Conservation (phyloP, 148 eudicot species). For the Hydrangea macrophylla region DNA sequence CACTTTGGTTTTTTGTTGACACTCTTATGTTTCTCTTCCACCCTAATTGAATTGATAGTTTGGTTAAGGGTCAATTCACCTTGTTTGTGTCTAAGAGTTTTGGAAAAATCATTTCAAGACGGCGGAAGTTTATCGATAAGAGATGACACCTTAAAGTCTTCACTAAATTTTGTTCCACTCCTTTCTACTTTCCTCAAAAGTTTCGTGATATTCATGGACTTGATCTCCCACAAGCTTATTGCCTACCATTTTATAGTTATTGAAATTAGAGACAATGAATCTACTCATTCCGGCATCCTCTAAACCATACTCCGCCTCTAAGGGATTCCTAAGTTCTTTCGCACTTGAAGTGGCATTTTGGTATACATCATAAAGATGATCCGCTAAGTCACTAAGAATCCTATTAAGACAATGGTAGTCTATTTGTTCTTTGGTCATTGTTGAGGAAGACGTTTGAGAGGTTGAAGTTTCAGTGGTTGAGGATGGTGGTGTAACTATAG, state of each 20-base stretch:
- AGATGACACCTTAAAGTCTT: conserved; percentile 10
- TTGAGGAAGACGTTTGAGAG: no score
- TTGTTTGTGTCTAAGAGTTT: neutral
- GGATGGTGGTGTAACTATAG: no score
- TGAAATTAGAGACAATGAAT: neutral
- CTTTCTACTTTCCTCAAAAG: neutral
- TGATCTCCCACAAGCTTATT: neutral
- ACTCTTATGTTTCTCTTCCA: neutral
- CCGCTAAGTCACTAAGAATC: neutral
- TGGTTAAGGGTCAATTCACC: neutral
- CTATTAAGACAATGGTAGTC: neutral
- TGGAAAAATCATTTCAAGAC: neutral
- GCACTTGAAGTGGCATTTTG: no score
- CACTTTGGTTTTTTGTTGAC: neutral
- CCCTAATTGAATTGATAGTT: neutral
- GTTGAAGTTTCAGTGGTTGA: no score
- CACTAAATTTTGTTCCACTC: neutral
- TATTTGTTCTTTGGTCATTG: neutral
- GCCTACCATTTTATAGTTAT: conserved; percentile 6
- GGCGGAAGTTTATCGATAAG: neutral
- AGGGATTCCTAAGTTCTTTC: neutral
- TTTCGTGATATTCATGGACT: conserved; percentile 5
- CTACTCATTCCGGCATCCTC: neutral
- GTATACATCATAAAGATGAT: neutral
- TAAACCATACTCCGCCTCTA: neutral